Conservation (phyloP, 495 filamentous ascomycete species). For the Trypethelium eluteriae region DNA sequence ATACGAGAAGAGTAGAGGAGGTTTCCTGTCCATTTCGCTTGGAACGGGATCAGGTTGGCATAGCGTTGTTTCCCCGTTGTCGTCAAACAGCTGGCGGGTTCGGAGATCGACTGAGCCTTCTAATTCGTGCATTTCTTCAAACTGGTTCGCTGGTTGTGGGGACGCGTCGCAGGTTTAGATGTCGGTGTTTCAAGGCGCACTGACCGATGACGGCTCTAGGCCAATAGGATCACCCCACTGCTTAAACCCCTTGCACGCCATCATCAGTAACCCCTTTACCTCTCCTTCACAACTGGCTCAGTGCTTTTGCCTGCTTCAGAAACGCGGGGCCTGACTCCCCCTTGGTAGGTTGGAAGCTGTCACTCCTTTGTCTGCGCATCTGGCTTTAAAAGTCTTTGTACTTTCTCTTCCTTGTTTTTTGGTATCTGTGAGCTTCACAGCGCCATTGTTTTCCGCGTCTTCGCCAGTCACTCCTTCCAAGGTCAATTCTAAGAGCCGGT, state of each 20-base stretch:
- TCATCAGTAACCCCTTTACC: neutral
- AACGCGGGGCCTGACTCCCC: slow-evolving; percentile 1
- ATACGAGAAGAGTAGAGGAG: too few relatives aligned
- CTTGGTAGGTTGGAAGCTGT: neutral
- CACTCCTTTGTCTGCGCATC: neutral
- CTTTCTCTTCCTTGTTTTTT: neutral
- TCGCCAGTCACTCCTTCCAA: neutral
- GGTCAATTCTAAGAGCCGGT: neutral
- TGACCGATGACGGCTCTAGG: neutral
- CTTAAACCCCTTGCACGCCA: neutral
- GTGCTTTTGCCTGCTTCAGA: neutral
- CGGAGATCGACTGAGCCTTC: neutral
- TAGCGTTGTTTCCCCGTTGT: too few relatives aligned
- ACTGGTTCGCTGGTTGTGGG: neutral
- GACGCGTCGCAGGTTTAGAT: neutral
- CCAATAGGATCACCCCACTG: neutral
- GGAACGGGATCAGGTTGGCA: too few relatives aligned
- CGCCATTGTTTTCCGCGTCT: neutral
- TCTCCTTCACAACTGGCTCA: neutral
- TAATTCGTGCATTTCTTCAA: neutral
- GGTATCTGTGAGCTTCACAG: neutral
- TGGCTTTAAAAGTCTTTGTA: neutral
- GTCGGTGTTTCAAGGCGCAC: neutral
- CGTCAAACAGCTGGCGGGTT: too few relatives aligned
- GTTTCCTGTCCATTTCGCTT: too few relatives aligned